These are phyloP conservation scores for Malbranchea zuffiana DNA, from an alignment of 2,329 filamentous ascomycete species.

Conservation along the genomic window DNA sequence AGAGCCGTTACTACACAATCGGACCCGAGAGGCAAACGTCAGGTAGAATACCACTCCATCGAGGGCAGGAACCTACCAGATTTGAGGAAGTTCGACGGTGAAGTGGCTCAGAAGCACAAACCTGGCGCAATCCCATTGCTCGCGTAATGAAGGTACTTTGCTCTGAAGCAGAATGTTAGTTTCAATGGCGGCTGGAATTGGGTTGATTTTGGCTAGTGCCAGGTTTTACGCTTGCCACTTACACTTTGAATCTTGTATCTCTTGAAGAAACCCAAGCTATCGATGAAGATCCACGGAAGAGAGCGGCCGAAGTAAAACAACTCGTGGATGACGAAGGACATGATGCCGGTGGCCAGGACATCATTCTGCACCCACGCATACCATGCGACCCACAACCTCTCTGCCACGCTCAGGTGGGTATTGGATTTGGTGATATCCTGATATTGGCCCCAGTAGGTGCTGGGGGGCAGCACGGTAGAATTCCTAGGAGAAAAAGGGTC, in stretches of 20 bases:
- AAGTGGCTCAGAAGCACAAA: conserved; percentile 92
- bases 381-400: conserved; percentile 90
- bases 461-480: conserved; percentile 31
- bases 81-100: conserved; percentile 94
- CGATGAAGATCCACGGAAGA: conserved; percentile 86
- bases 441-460: conserved; percentile 55
- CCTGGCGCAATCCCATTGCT: conserved; percentile 88
- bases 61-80: conserved; percentile 70
- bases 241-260: conserved; percentile 90
- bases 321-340: conserved; percentile 96
- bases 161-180: conserved; percentile 31
- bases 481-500: no score
- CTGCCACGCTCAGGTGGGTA: conserved; percentile 71
- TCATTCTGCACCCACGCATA: conserved; percentile 98
- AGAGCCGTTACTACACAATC: no score
- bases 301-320: conserved; percentile 83
- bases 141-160: conserved; percentile 83
- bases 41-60: no score
- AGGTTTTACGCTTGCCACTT: conserved; percentile 25
- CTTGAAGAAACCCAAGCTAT: conserved; percentile 73
- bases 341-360: conserved; percentile 85
- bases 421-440: conserved; percentile 59
- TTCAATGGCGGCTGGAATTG: no score
- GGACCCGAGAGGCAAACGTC: background rate
- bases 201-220: no score